Conservation (phyloP, 2,329 filamentous ascomycete genomes). For the Keithomyces neogunnii region DNA sequence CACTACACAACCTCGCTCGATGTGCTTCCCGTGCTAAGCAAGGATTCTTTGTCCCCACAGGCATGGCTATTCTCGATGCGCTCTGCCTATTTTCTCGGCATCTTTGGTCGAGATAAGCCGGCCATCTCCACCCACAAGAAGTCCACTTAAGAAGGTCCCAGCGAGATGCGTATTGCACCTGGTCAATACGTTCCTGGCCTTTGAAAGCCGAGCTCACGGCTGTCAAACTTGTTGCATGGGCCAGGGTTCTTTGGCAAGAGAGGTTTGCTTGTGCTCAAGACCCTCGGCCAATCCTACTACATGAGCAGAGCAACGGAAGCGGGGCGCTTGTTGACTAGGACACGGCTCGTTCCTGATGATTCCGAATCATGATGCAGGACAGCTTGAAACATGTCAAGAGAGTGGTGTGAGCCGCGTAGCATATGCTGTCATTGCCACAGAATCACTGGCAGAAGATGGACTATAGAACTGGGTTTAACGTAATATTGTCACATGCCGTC, state of each 20-base stretch:
- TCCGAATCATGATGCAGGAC: constrained; percentile 5
- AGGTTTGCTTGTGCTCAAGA: constrained; percentile 3
- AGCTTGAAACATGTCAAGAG: neutral
- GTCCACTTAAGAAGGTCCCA: constrained; percentile 10
- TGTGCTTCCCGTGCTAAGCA: neutral
- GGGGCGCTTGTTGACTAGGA: neutral
- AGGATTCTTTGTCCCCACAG: constrained; percentile 19
- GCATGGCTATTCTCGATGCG: constrained; percentile 47
- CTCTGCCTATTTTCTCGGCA: constrained; percentile 47
- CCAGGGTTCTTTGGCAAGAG: neutral
- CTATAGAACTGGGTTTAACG: neutral
- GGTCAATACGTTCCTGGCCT: neutral
- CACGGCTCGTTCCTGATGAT: constrained; percentile 1
- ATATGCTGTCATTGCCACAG: constrained; percentile 1
- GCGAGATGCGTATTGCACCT: too few relatives aligned
- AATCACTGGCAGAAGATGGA: neutral
- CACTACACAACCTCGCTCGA: too few relatives aligned
- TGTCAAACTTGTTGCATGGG: neutral
- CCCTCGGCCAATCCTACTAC: neutral
- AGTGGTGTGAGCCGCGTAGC: constrained; percentile 2
- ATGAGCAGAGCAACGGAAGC: neutral
- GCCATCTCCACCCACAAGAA: constrained; percentile 15
- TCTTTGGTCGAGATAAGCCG: constrained; percentile 43
- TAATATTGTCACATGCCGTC: neutral
- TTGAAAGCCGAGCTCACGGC: constrained; percentile 1